These are phyloP conservation scores for Powellomyces hirtus DNA, from an alignment of 192 early-diverging fungal genomes.

Conservation along the genomic window DNA sequence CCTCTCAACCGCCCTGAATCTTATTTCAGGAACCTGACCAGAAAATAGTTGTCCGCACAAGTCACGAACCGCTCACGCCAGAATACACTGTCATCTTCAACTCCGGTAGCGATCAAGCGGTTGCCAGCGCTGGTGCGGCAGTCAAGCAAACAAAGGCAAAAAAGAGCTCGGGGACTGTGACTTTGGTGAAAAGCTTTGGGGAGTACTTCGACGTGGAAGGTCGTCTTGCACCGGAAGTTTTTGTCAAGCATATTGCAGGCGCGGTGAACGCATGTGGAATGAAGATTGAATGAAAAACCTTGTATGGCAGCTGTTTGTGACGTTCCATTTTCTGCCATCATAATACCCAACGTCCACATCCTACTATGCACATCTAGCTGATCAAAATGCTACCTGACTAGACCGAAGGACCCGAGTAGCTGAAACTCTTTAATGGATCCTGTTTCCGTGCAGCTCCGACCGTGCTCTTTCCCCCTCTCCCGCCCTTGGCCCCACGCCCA, in stretches of 20 bases:
- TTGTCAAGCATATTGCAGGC: slow-evolving; percentile 23
- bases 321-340: too few species aligned
- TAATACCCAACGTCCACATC: too few species aligned
- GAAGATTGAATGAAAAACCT: too few species aligned
- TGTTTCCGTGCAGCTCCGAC: slow-evolving; percentile 19
- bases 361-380: too few species aligned
- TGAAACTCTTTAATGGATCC: slow-evolving; percentile 39
- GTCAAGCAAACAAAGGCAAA: neutral
- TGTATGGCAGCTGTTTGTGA: too few species aligned
- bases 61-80: slow-evolving; percentile 23
- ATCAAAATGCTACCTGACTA: too few species aligned
- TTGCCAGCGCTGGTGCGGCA: neutral
- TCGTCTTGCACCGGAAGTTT: slow-evolving; percentile 21
- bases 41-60: slow-evolving; percentile 20
- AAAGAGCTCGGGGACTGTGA: slow-evolving; percentile 3
- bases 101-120: neutral
- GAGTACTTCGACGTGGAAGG: slow-evolving; percentile 43
- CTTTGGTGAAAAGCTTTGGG: slow-evolving; percentile 30
- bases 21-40: slow-evolving; percentile 35
- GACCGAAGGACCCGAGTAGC: slow-evolving; percentile 3
- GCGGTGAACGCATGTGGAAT: too few species aligned
- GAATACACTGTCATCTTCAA: slow-evolving; percentile 29
- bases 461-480: slow-evolving; percentile 16
- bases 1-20: too few species aligned
- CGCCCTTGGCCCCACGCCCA: slow-evolving; percentile 17